These are phyloP conservation scores for Phellopilus nigrolimitatus DNA, from an alignment of 1,284 basidiomycete genomes.

Conservation along the genomic window DNA sequence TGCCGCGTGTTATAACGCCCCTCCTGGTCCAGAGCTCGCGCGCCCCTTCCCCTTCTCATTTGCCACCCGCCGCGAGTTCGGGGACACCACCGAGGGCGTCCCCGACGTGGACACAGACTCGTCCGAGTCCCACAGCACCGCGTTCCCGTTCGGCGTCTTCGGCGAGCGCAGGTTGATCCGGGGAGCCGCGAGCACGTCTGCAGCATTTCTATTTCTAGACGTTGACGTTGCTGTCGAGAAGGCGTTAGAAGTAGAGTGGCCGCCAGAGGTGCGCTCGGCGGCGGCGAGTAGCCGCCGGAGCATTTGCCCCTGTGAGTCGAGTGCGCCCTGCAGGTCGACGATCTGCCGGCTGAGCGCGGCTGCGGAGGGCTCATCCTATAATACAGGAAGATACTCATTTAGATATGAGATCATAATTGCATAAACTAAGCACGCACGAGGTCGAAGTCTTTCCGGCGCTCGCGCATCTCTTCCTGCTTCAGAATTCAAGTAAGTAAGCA, in stretches of 20 bases:
- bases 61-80: neutral
- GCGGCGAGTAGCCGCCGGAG: slow-evolving; percentile 3
- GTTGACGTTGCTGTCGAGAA: neutral
- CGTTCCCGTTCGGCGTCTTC: neutral
- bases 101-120: neutral
- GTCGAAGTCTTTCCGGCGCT: neutral
- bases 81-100: neutral
- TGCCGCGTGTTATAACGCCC: neutral
- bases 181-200: no score
- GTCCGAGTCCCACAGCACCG: neutral
- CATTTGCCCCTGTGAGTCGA: slow-evolving; percentile 11
- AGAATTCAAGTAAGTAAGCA: neutral
- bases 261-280: neutral
- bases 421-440: neutral
- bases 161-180: neutral
- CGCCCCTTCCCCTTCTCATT: neutral
- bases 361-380: neutral
- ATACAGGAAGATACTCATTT: neutral
- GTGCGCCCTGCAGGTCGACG: slow-evolving; percentile 5
- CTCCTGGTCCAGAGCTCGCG: neutral
- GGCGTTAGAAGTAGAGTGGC: neutral
- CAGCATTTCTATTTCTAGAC: neutral
- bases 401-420: neutral
- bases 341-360: slow-evolving; percentile 5
- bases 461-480: neutral